phyloP scores from a whole-genome alignment of 2,329 filamentous ascomycete genomes.

The Nemania diffusa region DNA sequence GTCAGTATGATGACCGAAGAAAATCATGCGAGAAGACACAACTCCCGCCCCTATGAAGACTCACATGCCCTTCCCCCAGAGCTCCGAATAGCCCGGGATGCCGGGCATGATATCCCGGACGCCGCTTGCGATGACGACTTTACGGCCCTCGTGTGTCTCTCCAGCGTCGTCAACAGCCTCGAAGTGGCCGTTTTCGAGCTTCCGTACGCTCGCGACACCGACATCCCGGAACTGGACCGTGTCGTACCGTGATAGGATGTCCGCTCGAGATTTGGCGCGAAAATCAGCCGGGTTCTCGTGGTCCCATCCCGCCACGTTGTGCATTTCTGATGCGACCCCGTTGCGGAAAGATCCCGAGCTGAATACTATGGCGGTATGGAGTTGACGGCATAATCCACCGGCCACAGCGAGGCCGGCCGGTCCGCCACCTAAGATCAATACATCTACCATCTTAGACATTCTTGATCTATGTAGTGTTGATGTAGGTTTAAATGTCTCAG shows the following conservation, averaged over 20 bases:
- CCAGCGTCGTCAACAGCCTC: conserved; percentile 55
- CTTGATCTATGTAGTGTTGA: background rate
- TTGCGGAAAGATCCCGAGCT: conserved; percentile 54
- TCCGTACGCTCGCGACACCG: conserved; percentile 33
- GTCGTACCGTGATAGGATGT: conserved; percentile 39
- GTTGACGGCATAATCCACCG: conserved; percentile 49
- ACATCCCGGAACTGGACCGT: conserved; percentile 38
- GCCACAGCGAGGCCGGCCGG: conserved; percentile 58
- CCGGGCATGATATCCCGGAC: conserved; percentile 61
- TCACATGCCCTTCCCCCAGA: conserved; percentile 64
- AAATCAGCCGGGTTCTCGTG: conserved; percentile 35
- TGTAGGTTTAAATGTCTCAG: background rate
- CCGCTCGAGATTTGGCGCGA: conserved; percentile 32
- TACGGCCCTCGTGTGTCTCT: conserved; percentile 58
- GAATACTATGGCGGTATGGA: conserved; percentile 53
- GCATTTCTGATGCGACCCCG: conserved; percentile 55
- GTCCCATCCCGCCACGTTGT: conserved; percentile 51
- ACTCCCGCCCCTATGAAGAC: too few species aligned
- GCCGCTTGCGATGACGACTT: conserved; percentile 66
- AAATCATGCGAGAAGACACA: background rate
- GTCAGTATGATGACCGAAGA: conserved; percentile 6
- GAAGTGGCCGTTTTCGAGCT: conserved; percentile 37
- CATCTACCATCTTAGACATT: conserved; percentile 41
- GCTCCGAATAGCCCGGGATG: conserved; percentile 64
- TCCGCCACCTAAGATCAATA: conserved; percentile 55